Evolutionary conservation across 306 rosid genomes (phyloP), one percentile per base, ranked within the genome.

Genomic region (Lotus japonicus): DNA sequence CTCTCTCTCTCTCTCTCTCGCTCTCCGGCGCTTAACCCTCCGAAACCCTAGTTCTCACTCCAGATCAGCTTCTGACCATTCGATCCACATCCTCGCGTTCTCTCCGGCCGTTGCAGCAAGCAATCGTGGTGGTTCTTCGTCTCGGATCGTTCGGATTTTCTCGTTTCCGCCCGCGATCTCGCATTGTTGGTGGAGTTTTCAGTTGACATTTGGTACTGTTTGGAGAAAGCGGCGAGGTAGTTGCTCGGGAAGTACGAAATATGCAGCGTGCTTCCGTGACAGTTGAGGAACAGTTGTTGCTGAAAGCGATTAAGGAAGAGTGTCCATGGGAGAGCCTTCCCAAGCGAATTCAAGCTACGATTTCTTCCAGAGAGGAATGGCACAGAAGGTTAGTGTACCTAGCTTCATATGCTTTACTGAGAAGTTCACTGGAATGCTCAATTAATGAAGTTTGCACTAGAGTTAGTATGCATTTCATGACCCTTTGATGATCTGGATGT

Each of bases 251-350:
- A 51, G 73, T 71, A 48, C 43, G 83, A 82, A 72, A 95, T n/a
- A n/a, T 95, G 97, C 97, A 88, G 88, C 95, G 80, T 68, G 51
- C 45, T 78, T 78, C 92, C 0, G 85, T 80, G 33, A 83, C 95
- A 38, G 39, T 95, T 2, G 99, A 90, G 83, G 95, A 95, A 6
- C 97, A 90, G 78, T 68, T 95, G 81, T 33, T 91, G 68, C 78
- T 73, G 11, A 95, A 87, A 73, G 97, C 96, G 26, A 72, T 95
- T 72, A 90, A 80, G 66, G 99, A 95, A 66, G 99, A 95, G 77
- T 90, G 96, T 64, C 82, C 85, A 1, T 95, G 99, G 99, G 99
- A 91, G 66, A 95, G 58, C 58, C 96, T 95, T 59, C 95, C 97
- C 0, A 91, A 88, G 81, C 83, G 97, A 65, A 83, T 95, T 77